Percentiles rank a stretch among this genome's conserved stretches.
Conservation (phyloP, 805 yeast species). For the Komagataella ulmi region DNA sequence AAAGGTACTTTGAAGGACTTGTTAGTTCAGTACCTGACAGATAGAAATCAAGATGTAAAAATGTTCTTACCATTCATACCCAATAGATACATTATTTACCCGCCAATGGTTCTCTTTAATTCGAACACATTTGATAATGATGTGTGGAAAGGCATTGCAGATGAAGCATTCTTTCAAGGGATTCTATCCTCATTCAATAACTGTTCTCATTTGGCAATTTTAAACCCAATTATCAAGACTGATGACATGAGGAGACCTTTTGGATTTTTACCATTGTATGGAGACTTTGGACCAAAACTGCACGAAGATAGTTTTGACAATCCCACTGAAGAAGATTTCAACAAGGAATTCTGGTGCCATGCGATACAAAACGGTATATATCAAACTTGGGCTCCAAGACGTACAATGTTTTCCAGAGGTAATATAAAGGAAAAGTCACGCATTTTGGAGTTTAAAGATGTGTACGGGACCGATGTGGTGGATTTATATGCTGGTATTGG, state of each 20-base stretch:
- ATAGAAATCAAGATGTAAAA: not conserved
- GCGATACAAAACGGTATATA: slow-evolving; percentile 58
- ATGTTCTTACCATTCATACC: slow-evolving; percentile 21
- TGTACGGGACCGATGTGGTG: slow-evolving; percentile 31
- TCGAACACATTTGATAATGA: slow-evolving; percentile 28
- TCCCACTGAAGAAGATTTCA: slow-evolving; percentile 31
- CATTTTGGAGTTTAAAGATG: slow-evolving; percentile 27
- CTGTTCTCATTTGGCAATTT: slow-evolving; percentile 53
- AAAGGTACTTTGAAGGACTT: not conserved
- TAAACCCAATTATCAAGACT: slow-evolving; percentile 41
- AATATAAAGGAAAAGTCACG: slow-evolving; percentile 72
- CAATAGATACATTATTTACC: slow-evolving; percentile 46
- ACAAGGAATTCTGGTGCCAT: slow-evolving; percentile 57
- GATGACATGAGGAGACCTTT: slow-evolving; percentile 41
- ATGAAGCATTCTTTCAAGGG: slow-evolving; percentile 7
- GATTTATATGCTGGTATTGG: slow-evolving; percentile 84
- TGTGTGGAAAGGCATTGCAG: slow-evolving; percentile 19
- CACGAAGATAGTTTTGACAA: slow-evolving; percentile 11
- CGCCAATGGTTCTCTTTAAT: slow-evolving; percentile 52
- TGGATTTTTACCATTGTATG: slow-evolving; percentile 43
- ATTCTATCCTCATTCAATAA: slow-evolving; percentile 5
- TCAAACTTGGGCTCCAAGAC: slow-evolving; percentile 77
- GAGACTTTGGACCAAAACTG: slow-evolving; percentile 46
- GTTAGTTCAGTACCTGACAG: not conserved
- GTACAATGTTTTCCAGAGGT: slow-evolving; percentile 83